Conservation (phyloP, 805 yeast species). For the Suhomyces sp. region DNA sequence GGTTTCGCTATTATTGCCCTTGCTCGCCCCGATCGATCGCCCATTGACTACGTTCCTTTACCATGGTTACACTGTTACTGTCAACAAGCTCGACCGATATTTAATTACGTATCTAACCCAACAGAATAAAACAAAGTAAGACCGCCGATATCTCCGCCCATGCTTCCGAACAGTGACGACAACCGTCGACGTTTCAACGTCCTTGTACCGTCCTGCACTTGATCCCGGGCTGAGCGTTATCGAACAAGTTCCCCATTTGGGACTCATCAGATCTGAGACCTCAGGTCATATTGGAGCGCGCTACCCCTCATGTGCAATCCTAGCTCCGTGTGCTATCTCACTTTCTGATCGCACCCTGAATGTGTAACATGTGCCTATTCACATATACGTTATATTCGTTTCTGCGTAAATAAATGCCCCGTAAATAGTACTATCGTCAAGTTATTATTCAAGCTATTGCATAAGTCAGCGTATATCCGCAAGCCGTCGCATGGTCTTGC, state of each 20-base stretch:
- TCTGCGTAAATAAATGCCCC: too few species aligned
- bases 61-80: background rate
- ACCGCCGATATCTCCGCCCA: background rate
- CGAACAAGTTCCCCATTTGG: background rate
- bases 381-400: too few species aligned
- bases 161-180: background rate
- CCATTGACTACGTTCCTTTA: background rate
- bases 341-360: too few species aligned
- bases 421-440: background rate
- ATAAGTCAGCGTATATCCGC: constrained; percentile 1
- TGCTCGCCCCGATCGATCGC: background rate
- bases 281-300: background rate
- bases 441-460: background rate
- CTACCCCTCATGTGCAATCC: background rate
- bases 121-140: background rate
- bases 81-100: background rate
- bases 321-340: too few species aligned
- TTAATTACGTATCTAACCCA: background rate
- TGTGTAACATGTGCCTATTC: too few species aligned
- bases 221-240: background rate
- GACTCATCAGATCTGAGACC: background rate
- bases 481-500: background rate
- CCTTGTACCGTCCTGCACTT: background rate
- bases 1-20: background rate
- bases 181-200: background rate